A percentile compares a stretch with the other conserved stretches of the same genome.
phyloP scores from a whole-genome alignment of 2,329 filamentous ascomycete species.

The Xylaria sp. region DNA sequence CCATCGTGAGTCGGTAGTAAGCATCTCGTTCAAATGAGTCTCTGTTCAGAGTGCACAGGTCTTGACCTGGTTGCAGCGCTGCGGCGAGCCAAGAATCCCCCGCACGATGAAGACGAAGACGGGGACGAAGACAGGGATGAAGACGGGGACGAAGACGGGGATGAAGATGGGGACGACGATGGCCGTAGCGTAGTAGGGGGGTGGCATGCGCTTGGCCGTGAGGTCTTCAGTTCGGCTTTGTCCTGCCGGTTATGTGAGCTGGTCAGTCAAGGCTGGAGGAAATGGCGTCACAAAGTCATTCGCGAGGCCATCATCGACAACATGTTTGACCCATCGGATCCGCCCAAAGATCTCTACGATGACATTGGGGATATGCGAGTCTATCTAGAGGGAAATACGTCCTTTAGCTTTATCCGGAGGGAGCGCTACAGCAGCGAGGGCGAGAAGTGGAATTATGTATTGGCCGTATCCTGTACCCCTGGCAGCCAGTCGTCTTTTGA shows the following conservation, averaged over 20 bases:
- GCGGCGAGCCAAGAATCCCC: neutral
- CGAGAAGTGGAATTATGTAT: conserved; percentile 6
- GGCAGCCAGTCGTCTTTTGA: neutral
- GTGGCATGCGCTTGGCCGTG: conserved; percentile 2
- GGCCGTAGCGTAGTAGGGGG: neutral
- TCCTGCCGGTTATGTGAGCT: neutral
- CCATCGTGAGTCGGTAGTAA: neutral
- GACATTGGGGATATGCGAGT: neutral
- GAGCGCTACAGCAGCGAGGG: neutral
- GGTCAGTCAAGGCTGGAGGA: conserved; percentile 1
- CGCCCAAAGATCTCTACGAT: neutral
- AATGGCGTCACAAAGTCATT: neutral
- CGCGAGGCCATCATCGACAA: neutral
- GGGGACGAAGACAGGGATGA: neutral
- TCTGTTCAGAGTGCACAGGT: neutral
- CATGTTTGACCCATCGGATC: neutral
- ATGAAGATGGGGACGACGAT: neutral
- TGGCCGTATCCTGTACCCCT: neutral
- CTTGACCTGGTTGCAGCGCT: conserved; percentile 1
- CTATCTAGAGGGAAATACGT: neutral
- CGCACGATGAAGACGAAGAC: too few relatives aligned
- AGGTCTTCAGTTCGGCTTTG: neutral
- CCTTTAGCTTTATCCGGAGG: neutral
- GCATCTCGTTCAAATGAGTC: neutral
- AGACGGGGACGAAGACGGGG: neutral